Percentiles rank a stretch among this genome's conserved stretches.
phyloP scores from a whole-genome alignment of 2,329 filamentous ascomycete species.

The Emmonsia crescens region DNA sequence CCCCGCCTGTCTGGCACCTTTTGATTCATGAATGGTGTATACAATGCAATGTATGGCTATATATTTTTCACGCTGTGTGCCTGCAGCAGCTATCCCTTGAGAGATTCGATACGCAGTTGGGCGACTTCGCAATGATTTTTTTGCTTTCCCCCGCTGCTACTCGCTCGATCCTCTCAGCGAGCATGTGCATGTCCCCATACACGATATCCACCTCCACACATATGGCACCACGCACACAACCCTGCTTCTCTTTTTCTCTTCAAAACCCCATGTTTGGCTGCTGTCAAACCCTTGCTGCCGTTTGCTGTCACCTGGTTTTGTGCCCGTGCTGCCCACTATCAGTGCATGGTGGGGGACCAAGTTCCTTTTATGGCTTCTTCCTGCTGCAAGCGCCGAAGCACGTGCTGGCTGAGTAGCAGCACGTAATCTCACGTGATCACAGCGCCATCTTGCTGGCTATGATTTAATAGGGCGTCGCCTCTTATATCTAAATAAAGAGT shows the following conservation, averaged over 20 bases:
- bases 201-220: neutral
- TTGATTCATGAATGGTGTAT: neutral
- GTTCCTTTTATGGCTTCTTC: neutral
- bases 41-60: too few relatives aligned
- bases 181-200: neutral
- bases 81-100: neutral
- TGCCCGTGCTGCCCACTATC: neutral
- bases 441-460: neutral
- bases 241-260: neutral
- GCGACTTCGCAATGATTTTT: neutral
- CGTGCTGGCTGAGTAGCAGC: constrained; percentile 3
- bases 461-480: neutral
- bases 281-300: neutral
- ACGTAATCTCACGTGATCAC: constrained; percentile 11
- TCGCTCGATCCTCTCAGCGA: neutral
- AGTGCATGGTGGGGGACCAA: neutral
- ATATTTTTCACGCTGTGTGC: neutral
- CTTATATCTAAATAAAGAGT: neutral
- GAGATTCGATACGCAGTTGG: neutral
- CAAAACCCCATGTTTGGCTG: neutral
- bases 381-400: neutral
- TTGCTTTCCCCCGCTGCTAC: too few relatives aligned
- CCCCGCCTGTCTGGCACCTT: neutral
- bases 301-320: neutral
- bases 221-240: neutral